These are phyloP conservation scores for Puccinia hordei DNA, from an alignment of 1,284 basidiomycete species.

Conservation along the genomic window DNA sequence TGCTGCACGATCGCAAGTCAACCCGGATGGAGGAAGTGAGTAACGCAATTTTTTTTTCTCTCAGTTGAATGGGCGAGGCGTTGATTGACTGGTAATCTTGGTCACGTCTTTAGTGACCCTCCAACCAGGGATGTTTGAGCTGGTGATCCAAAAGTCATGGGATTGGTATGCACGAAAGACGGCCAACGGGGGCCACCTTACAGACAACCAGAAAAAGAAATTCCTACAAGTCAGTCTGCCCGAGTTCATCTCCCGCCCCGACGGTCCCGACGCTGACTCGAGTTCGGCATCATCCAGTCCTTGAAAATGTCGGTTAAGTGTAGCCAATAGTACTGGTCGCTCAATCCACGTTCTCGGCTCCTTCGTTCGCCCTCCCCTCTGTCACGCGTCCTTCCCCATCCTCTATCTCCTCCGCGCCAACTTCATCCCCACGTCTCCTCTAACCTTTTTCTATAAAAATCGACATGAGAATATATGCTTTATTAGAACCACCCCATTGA, in stretches of 20 bases:
- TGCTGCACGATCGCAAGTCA: not conserved
- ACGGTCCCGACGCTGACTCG: not conserved
- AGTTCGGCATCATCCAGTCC: not conserved
- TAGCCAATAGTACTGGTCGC: slow-evolving; percentile 25
- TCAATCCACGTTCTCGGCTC: not conserved
- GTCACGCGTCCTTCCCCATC: not conserved
- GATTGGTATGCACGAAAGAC: slow-evolving; percentile 35
- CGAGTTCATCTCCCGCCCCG: not conserved
- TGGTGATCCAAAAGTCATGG: slow-evolving; percentile 34
- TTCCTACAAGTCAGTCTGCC: slow-evolving; percentile 21
- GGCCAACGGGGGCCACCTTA: slow-evolving; percentile 15
- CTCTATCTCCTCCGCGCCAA: too few species aligned
- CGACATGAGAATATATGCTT: too few species aligned
- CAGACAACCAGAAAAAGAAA: slow-evolving; percentile 36
- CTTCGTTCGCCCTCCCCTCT: not conserved
- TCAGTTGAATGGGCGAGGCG: too few species aligned
- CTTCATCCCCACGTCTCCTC: too few species aligned
- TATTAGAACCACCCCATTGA: too few species aligned
- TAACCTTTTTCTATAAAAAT: too few species aligned
- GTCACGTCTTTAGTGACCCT: slow-evolving; percentile 13
- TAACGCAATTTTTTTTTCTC: not conserved
- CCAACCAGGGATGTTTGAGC: slow-evolving; percentile 25
- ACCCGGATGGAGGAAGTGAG: slow-evolving; percentile 8
- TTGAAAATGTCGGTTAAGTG: slow-evolving; percentile 18
- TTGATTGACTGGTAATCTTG: not conserved